Evolutionary conservation across 306 rosid genomes (phyloP).

Genomic region (Cicer chorassanicum): DNA sequence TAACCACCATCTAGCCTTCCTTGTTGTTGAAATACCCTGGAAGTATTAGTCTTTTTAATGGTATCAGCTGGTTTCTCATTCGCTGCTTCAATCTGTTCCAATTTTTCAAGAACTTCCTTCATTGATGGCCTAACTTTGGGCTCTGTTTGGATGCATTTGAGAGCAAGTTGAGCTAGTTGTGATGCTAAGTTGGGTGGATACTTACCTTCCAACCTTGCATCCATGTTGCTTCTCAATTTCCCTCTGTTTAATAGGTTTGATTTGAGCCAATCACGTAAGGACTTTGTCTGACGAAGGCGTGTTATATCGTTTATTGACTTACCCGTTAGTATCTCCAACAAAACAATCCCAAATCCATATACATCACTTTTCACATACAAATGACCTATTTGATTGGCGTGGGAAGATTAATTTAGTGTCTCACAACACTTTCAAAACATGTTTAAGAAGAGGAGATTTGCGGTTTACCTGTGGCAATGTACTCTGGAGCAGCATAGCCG

Average conservation of each 20-base stretch:
- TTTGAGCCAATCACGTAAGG: conserved; percentile 71
- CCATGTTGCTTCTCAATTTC: conserved; percentile 68
- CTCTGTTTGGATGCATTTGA: conserved; percentile 68
- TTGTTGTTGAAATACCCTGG: conserved; percentile 45
- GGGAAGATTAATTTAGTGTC: conserved; percentile 17
- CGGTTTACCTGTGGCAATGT: conserved; percentile 66
- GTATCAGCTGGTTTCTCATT: conserved; percentile 59
- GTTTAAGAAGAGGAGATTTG: conserved; percentile 20
- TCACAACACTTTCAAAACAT: neutral
- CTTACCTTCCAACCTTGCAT: conserved; percentile 68
- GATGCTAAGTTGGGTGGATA: conserved; percentile 78
- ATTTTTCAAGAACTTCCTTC: conserved; percentile 72
- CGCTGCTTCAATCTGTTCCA: conserved; percentile 64
- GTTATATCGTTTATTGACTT: conserved; percentile 55
- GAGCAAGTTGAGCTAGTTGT: conserved; percentile 67
- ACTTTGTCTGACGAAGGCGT: conserved; percentile 46
- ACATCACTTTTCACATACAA: conserved; percentile 81
- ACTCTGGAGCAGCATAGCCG: conserved; percentile 93
- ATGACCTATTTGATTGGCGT: conserved; percentile 61
- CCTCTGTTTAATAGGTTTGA: conserved; percentile 63
- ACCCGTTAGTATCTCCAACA: conserved; percentile 78
- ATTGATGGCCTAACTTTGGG: conserved; percentile 76
- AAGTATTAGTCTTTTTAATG: conserved; percentile 39
- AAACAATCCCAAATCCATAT: conserved; percentile 82
- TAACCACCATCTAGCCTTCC: conserved; percentile 52